phyloP scores from a whole-genome alignment of 78 protist genomes.

The Salpingoeca rosetta region DNA sequence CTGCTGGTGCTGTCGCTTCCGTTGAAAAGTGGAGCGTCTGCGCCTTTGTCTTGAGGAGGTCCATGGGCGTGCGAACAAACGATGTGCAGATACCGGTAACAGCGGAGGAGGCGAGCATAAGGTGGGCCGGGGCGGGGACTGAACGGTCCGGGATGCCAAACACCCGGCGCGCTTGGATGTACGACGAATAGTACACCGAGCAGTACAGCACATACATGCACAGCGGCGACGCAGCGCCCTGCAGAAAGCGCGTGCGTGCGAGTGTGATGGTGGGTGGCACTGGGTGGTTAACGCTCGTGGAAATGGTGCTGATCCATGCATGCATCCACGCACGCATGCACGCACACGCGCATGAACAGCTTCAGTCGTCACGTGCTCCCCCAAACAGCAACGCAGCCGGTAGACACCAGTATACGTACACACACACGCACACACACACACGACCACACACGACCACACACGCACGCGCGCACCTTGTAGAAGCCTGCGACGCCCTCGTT shows the following conservation, averaged over 20 bases:
- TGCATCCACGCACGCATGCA: too few relatives aligned
- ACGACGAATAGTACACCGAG: neutral
- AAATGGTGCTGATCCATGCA: too few relatives aligned
- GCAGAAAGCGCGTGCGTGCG: neutral
- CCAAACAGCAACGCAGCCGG: neutral
- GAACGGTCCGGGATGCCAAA: neutral
- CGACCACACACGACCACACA: neutral
- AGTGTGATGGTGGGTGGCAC: neutral
- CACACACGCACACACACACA: too few relatives aligned
- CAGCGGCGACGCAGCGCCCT: neutral
- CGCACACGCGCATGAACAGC: neutral
- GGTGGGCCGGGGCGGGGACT: neutral
- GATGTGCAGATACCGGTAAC: neutral
- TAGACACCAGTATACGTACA: too few relatives aligned
- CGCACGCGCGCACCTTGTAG: neutral
- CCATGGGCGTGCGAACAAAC: neutral
- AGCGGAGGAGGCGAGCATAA: neutral
- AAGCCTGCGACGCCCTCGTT: neutral
- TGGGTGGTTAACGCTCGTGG: too few relatives aligned
- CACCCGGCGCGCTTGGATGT: neutral
- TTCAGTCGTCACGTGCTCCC: neutral
- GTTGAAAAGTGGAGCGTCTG: too few relatives aligned
- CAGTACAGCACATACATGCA: neutral
- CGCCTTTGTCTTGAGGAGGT: neutral
- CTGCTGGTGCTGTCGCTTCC: too few relatives aligned